Evolutionary conservation across 2,329 filamentous ascomycete species (phyloP).

Genomic region (Thelonectria rubi): DNA sequence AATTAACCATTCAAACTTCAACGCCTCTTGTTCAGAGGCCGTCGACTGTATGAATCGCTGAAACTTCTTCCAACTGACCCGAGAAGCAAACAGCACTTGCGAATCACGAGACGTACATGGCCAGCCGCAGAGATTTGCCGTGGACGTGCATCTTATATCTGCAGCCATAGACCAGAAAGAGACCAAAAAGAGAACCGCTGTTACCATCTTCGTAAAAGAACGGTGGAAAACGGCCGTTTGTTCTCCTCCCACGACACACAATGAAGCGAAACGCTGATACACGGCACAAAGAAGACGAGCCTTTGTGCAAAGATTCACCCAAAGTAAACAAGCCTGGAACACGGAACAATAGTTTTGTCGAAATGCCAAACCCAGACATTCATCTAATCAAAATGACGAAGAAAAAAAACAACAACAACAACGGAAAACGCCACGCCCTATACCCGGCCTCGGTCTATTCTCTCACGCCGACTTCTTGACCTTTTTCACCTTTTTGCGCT

Average conservation of each 20-base stretch:
- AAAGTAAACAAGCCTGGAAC: neutral
- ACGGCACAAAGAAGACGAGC: neutral
- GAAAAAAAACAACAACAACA: no score
- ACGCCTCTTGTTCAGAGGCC: no score
- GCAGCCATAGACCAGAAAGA: neutral
- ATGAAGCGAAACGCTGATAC: neutral
- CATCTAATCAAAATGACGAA: constrained; percentile 15
- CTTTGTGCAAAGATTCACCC: neutral
- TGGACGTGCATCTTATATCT: neutral
- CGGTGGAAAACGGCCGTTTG: neutral
- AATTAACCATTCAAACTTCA: no score
- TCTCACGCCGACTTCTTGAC: constrained; percentile 46
- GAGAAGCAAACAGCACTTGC: neutral
- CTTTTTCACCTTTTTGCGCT: constrained; percentile 65
- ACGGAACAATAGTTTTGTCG: constrained; percentile 8
- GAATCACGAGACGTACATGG: neutral
- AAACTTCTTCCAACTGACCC: neutral
- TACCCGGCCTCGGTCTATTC: constrained; percentile 30
- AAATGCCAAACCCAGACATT: constrained; percentile 9
- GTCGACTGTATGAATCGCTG: no score
- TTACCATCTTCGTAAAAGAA: neutral
- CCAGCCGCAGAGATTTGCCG: neutral
- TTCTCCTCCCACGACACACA: neutral
- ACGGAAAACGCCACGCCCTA: constrained; percentile 44
- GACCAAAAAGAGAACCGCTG: neutral